Base-by-base conservation (phyloP, 1,284 basidiomycete species). In the Puccinia horiana region DNA sequence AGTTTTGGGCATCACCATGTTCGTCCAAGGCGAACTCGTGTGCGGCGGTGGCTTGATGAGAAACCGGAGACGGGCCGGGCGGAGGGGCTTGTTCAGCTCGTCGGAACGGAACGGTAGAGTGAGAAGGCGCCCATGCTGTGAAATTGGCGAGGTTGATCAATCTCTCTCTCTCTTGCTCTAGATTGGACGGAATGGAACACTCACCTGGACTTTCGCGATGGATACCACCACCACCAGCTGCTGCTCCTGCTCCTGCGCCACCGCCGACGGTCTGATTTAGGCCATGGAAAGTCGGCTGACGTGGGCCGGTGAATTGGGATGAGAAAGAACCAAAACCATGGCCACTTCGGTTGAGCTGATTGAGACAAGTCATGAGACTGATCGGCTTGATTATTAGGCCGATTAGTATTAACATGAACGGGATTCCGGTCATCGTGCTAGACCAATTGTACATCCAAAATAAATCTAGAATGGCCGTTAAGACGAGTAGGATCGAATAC, bases 381-480 rank as follows among this genome's bases (percentile, higher is more conserved):
- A 79, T 58, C 16, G 77, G 77, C 49, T 79, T 79, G 65, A 79
- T 79, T 4, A 79, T 72, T 18, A 79, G 54, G 2, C 77, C 77
- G 2, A 79, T 37, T 23, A 79, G 44, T n/a, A 79, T 79, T n/a
- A 79, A 32, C 42, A 70, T 18, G 35, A 79, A 79, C 20, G 77
- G 77, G 29, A 79, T 37, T 4, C n/a, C 37, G 14, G 65, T 56
- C 12, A 37, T 79, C 77, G 77, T 56, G 29, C 49, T 72, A 0
- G 77, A 70, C 63, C 67, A 70, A 40, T 79, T 52, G n/a, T 79
- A 79, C 47, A 79, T 69, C 77, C 77, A 79, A 9, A 79, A 40
- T 40, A 79, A 29, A 70, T 79, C 77, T 20, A 79, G 67, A 23
- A 69, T 32, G 42, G 42, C 47, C 0, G 32, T 56, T 1, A 58